Conservation (phyloP, 768 basidiomycete genomes). For the Gymnopilus dilepis region DNA sequence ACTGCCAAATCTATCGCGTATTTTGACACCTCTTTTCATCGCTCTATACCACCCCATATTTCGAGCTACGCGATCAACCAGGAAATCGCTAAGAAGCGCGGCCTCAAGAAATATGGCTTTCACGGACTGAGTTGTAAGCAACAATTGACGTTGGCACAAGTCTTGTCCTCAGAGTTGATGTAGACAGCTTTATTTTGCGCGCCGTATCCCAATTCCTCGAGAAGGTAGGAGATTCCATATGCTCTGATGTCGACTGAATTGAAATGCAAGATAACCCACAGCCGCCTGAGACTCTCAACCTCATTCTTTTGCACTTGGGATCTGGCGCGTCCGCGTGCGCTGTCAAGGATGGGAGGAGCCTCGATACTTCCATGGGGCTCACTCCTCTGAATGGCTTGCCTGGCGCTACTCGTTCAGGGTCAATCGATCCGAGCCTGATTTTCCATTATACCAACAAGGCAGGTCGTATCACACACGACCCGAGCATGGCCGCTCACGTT, state of each 20-base stretch:
- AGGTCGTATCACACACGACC: constrained; percentile 59
- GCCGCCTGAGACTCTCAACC: constrained; percentile 57
- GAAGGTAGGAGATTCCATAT: constrained; percentile 43
- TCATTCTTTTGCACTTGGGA: constrained; percentile 87
- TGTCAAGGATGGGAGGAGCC: constrained; percentile 71
- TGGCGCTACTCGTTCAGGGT: constrained; percentile 85
- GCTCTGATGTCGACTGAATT: not conserved
- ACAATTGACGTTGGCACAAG: no score
- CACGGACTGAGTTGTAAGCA: constrained; percentile 80
- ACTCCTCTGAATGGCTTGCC: constrained; percentile 89
- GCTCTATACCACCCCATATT: constrained; percentile 74
- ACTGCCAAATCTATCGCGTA: constrained; percentile 77
- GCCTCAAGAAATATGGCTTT: constrained; percentile 89
- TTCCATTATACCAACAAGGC: constrained; percentile 78
- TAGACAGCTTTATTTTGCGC: constrained; percentile 73
- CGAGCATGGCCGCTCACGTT: constrained; percentile 47
- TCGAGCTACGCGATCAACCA: constrained; percentile 81
- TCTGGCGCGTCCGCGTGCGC: constrained; percentile 89
- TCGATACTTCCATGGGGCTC: constrained; percentile 92
- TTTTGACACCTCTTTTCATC: constrained; percentile 90
- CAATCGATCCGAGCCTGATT: constrained; percentile 84
- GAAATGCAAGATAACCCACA: constrained; percentile 22
- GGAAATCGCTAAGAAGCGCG: constrained; percentile 60
- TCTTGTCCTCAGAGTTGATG: not conserved
- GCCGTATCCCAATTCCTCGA: constrained; percentile 62